Conservation (phyloP, 495 filamentous ascomycete species). For the Trichocladium uniseriatum region DNA sequence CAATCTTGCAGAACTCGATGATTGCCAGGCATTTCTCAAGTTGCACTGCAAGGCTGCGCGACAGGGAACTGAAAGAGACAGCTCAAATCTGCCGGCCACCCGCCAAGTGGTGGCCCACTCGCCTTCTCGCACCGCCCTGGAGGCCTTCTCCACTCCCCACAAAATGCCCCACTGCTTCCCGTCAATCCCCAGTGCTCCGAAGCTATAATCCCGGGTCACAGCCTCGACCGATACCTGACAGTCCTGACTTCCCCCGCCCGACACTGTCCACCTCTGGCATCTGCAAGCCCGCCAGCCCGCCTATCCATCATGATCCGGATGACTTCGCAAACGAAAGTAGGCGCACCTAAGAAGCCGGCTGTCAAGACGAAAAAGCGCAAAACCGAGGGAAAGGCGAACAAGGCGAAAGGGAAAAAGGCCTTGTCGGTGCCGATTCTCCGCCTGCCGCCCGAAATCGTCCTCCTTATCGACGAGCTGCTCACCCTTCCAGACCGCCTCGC, state of each 20-base stretch:
- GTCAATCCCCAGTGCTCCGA: background rate
- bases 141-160: background rate
- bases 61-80: too few species aligned
- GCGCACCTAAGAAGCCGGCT: constrained; percentile 5
- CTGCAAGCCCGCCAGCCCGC: background rate
- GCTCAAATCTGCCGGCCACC: too few species aligned
- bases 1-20: too few species aligned
- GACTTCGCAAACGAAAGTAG: constrained; percentile 4
- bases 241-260: background rate
- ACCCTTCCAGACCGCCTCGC: constrained; percentile 12
- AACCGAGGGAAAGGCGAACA: constrained; percentile 7
- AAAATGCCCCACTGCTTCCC: background rate
- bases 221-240: background rate
- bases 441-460: constrained; percentile 21
- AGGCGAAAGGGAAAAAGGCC: constrained; percentile 1
- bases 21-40: too few species aligned
- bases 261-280: background rate
- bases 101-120: too few species aligned
- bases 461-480: constrained; percentile 21
- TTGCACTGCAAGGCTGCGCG: too few species aligned
- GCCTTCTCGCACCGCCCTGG: background rate
- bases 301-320: background rate
- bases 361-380: constrained; percentile 5
- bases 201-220: background rate
- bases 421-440: constrained; percentile 9